Evolutionary conservation across 768 basidiomycete species (phyloP).

Genomic region (Leccinum longicurvipes): DNA sequence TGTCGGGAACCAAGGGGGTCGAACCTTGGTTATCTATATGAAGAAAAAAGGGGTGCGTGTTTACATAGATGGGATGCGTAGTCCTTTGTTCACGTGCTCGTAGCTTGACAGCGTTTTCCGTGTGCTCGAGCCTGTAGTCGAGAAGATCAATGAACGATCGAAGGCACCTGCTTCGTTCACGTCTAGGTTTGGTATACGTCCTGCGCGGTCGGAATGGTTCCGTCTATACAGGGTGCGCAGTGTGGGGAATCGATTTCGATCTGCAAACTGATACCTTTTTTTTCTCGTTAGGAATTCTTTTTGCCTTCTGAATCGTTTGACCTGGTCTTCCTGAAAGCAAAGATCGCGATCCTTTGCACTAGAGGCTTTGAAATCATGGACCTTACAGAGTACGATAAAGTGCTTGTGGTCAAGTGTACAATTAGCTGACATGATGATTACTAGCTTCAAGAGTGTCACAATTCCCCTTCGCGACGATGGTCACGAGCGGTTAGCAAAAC

Average conservation of each 20-base stretch:
- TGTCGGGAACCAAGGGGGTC: slow-evolving; percentile 80
- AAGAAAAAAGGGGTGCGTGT: slow-evolving; percentile 79
- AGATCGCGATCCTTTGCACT: slow-evolving; percentile 89
- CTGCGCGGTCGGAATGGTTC: slow-evolving; percentile 91
- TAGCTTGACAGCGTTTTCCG: slow-evolving; percentile 91
- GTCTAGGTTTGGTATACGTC: slow-evolving; percentile 72
- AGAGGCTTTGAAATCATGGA: slow-evolving; percentile 99
- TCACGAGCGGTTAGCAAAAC: slow-evolving; percentile 67
- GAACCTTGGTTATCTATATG: slow-evolving; percentile 93
- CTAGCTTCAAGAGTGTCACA: slow-evolving; percentile 81
- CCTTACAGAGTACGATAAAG: slow-evolving; percentile 68
- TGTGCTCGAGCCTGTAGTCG: slow-evolving; percentile 94
- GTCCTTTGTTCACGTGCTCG: not conserved
- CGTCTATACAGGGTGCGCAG: slow-evolving; percentile 68
- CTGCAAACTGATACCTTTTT: not conserved
- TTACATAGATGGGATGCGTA: slow-evolving; percentile 4
- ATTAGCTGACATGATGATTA: not conserved
- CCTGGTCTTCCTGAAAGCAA: slow-evolving; percentile 88
- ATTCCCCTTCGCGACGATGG: slow-evolving; percentile 82
- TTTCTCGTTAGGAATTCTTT: slow-evolving; percentile 72
- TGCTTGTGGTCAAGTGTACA: not conserved
- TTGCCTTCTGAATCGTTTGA: slow-evolving; percentile 88
- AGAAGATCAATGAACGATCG: slow-evolving; percentile 77
- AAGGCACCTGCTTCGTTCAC: slow-evolving; percentile 69
- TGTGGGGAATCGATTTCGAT: not conserved